These are phyloP conservation scores for Carpinus viminea DNA, from an alignment of 306 rosid genomes.

Conservation along the genomic window DNA sequence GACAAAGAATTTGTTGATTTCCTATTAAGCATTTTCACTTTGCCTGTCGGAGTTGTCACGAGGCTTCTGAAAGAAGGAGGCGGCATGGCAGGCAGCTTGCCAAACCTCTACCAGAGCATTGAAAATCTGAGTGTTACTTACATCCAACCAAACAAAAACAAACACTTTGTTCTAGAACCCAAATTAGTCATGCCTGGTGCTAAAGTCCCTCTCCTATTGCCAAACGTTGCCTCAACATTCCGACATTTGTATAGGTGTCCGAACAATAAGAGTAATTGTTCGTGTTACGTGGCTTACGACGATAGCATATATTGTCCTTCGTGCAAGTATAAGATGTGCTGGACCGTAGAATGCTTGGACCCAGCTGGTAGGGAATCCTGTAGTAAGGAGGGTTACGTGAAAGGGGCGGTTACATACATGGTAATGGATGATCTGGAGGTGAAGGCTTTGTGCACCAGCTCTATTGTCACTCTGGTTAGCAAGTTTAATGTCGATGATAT, in stretches of 20 bases:
- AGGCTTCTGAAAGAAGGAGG: background rate
- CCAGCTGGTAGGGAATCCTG: background rate
- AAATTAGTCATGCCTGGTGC: background rate
- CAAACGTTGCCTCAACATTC: no score
- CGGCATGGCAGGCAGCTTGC: constrained; percentile 14
- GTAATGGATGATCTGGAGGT: constrained; percentile 41
- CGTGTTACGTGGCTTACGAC: no score
- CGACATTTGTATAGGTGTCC: no score
- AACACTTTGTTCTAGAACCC: background rate
- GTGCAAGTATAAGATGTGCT: background rate
- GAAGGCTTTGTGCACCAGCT: constrained; percentile 28
- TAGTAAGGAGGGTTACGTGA: constrained; percentile 26
- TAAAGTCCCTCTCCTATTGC: background rate
- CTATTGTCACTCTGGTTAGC: constrained; percentile 12
- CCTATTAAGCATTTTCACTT: constrained; percentile 17
- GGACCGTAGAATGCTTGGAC: background rate
- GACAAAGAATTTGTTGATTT: constrained; percentile 25
- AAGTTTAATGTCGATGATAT: constrained; percentile 7
- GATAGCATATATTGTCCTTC: background rate
- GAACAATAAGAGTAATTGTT: no score
- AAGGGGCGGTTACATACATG: constrained; percentile 36
- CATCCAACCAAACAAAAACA: background rate
- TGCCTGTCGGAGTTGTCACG: constrained; percentile 21
- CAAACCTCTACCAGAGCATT: constrained; percentile 20
- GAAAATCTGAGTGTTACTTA: background rate